phyloP scores from a whole-genome alignment of 345 rosid genomes.

The Ceriops zippeliana region DNA sequence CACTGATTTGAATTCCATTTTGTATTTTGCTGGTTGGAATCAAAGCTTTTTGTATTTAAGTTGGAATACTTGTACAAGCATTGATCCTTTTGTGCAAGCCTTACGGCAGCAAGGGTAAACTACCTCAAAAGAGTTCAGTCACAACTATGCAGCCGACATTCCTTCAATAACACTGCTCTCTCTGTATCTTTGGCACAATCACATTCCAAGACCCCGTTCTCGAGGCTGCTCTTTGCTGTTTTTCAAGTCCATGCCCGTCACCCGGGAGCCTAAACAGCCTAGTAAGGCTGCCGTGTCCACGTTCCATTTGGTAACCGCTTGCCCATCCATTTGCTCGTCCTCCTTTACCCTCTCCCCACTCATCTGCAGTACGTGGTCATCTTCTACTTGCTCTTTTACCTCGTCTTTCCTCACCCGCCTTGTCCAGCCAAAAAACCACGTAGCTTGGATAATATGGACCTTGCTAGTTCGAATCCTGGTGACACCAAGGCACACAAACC shows the following conservation, averaged over 20 bases:
- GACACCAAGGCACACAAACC: slow-evolving; percentile 12
- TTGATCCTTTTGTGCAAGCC: no score
- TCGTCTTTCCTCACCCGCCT: slow-evolving; percentile 15
- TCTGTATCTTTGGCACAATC: no score
- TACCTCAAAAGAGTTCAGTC: no score
- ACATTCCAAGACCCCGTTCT: slow-evolving; percentile 4
- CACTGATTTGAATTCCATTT: no score
- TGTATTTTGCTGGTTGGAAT: no score
- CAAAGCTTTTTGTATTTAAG: no score
- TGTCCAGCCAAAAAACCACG: neutral
- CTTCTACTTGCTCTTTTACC: slow-evolving; percentile 7
- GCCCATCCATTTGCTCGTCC: slow-evolving; percentile 13
- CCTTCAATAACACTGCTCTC: slow-evolving; percentile 7
- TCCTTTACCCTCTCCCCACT: slow-evolving; percentile 15
- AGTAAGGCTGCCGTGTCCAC: slow-evolving; percentile 9
- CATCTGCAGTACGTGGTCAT: slow-evolving; percentile 6
- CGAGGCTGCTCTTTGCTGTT: slow-evolving; percentile 12
- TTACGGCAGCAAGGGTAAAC: no score
- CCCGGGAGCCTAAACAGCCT: slow-evolving; percentile 19
- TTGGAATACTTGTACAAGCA: no score
- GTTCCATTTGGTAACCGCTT: slow-evolving; percentile 21
- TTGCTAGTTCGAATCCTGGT: neutral
- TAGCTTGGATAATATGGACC: neutral
- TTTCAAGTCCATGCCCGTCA: slow-evolving; percentile 5
- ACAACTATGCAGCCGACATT: no score